phyloP scores from a whole-genome alignment of 805 yeast genomes.

The Candida fluviatilis region DNA sequence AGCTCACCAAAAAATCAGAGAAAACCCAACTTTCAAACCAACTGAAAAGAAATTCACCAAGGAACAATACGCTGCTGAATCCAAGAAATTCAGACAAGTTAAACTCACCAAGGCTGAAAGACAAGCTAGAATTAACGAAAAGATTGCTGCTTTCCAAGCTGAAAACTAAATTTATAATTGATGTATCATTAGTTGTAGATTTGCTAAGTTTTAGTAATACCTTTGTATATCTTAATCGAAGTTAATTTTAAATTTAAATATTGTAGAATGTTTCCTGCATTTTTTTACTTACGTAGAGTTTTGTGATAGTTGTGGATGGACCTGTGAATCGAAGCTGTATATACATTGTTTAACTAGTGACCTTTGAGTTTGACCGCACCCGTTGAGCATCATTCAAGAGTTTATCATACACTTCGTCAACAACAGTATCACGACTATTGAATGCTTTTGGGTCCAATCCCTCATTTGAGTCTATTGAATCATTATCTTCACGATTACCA shows the following conservation, averaged over 20 bases:
- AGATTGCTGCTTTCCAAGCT: constrained; percentile 87
- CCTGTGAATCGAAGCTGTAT: not conserved
- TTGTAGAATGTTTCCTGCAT: not conserved
- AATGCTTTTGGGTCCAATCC: constrained; percentile 2
- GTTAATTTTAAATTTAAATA: not conserved
- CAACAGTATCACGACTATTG: constrained; percentile 27
- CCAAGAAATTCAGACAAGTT: constrained; percentile 84
- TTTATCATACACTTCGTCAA: constrained; percentile 73
- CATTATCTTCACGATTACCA: constrained; percentile 13
- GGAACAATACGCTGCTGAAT: constrained; percentile 96
- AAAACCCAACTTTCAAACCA: constrained; percentile 86
- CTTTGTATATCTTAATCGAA: not conserved
- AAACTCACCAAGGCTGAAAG: constrained; percentile 92
- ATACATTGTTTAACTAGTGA: not conserved
- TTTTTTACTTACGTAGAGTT: no score
- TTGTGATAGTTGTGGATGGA: no score
- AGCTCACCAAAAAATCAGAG: constrained; percentile 97
- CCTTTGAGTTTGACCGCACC: constrained; percentile 33
- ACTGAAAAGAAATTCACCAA: constrained; percentile 91
- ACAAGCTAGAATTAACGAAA: constrained; percentile 81
- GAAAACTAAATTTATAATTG: constrained; percentile 25
- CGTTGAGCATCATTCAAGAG: constrained; percentile 63
- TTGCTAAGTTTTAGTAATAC: not conserved
- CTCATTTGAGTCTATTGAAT: constrained; percentile 27
- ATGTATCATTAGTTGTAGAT: not conserved